Conservation (phyloP, 805 yeast genomes). For the Wickerhamiella spandovensis region DNA sequence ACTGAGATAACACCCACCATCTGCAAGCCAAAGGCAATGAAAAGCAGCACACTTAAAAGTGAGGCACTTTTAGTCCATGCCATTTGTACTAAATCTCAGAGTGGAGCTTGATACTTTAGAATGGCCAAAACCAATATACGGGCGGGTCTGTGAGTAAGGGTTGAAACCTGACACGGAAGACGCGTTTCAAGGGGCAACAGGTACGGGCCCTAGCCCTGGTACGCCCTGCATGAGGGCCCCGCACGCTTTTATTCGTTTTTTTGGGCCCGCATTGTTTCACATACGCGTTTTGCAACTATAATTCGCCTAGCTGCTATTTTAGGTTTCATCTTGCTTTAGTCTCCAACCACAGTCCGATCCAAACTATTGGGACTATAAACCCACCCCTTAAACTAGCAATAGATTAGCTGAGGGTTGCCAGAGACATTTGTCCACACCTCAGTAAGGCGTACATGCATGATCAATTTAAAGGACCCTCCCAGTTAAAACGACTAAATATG, state of each 20-base stretch:
- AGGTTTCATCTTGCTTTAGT: neutral
- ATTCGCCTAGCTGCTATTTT: neutral
- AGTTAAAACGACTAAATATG: no score
- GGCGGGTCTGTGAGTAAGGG: neutral
- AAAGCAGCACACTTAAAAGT: conserved; percentile 26
- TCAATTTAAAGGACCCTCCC: neutral
- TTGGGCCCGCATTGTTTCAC: neutral
- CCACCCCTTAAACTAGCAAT: no score
- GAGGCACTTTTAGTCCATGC: conserved; percentile 4
- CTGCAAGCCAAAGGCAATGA: conserved; percentile 43
- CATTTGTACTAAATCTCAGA: neutral
- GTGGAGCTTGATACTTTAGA: neutral
- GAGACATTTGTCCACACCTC: neutral
- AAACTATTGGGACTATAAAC: no score
- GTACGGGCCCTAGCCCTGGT: neutral
- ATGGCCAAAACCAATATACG: neutral
- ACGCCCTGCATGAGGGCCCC: neutral
- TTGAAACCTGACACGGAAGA: neutral
- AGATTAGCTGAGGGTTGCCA: no score
- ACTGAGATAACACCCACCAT: conserved; percentile 45
- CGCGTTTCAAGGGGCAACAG: neutral
- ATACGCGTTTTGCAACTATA: neutral
- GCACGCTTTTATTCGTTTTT: neutral
- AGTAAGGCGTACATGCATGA: neutral
- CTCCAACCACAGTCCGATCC: no score